These are phyloP conservation scores for Plantago elongata DNA, from an alignment of 257 asterid genomes.

Conservation along the genomic window DNA sequence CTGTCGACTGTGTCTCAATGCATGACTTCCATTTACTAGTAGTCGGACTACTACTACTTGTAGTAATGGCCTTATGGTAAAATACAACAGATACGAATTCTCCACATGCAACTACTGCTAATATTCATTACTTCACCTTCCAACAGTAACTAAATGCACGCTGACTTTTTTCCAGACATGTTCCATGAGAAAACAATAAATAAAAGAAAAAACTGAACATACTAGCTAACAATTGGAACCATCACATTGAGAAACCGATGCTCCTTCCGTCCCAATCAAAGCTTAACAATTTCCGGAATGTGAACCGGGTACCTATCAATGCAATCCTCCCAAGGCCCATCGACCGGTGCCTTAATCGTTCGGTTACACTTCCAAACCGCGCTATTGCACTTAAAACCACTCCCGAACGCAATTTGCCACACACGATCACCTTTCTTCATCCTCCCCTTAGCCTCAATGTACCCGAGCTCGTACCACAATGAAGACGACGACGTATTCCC, in stretches of 20 bases:
- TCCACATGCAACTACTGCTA: neutral
- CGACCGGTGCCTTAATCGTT: slow-evolving; percentile 44
- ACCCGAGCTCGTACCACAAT: slow-evolving; percentile 68
- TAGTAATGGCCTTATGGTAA: neutral
- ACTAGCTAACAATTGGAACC: neutral
- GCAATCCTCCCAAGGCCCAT: slow-evolving; percentile 82
- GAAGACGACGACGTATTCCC: slow-evolving; percentile 87
- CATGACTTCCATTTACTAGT: neutral
- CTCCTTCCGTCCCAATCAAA: slow-evolving; percentile 21
- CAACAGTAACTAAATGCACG: slow-evolving; percentile 23
- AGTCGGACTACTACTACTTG: too few relatives aligned
- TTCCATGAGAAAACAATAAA: neutral
- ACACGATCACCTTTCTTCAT: slow-evolving; percentile 69
- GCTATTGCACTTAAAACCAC: slow-evolving; percentile 83
- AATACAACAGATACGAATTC: neutral
- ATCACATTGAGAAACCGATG: neutral
- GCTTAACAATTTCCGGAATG: slow-evolving; percentile 74
- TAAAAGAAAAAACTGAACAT: neutral
- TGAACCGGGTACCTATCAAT: slow-evolving; percentile 72
- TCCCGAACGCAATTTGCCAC: slow-evolving; percentile 88
- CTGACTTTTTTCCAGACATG: slow-evolving; percentile 26
- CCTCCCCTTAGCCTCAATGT: slow-evolving; percentile 74
- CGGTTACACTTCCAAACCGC: slow-evolving; percentile 82
- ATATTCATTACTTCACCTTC: neutral
- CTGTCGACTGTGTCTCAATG: slow-evolving; percentile 5